Evolutionary conservation across 2,329 filamentous ascomycete species (phyloP), one percentile per base, ranked within the genome.

Genomic region (Botrytis pseudocinerea): DNA sequence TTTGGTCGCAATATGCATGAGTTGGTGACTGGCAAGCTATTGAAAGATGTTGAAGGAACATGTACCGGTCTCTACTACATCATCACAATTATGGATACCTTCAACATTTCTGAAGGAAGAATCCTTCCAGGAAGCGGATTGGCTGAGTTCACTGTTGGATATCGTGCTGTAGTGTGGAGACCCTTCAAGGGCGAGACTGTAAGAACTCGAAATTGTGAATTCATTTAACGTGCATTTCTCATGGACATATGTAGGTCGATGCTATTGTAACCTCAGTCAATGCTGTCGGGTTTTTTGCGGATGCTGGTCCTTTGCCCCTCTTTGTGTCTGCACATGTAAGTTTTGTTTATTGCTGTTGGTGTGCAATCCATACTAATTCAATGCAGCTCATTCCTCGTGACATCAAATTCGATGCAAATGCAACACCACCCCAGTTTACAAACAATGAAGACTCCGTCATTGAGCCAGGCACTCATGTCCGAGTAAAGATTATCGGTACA

Each of bases 141-240:
- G 77, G 95, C 96, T 32, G 94, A 98, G 83, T 99, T 98, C 82
- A 97, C 93, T 0, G 94, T 99, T 65, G 91, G 93, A 79, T 99
- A 98, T 82, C 93, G 95, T 75, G 96, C 96, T 70, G 95, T 99
- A 74, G 94, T 99, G 73, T 99, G 95, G 95, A 90, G 95, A 80
- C 96, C 96, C 18, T 99, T 98, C 87, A 95, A 96, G 84, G 95
- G 96, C 80, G 96, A 99, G 87, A 97, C 96, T 82, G 96, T 97
- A 90, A 84, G 92, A 70, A 61, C 57, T 57, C 40, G 61, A 46
- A 35, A 14, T 70, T 62, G 35, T 64, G 14, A 35, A 35, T 18
- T 38, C 2, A 72, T 69, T 44, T 65, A 60, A 60, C 48, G 46
- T 63, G 16, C 66, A 62, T 65, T 69, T 74, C 79, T 80, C 61